A percentile compares a stretch with the other conserved stretches of the same genome.
Conservation (phyloP, 352 stramenopile species). For the Globisporangium yorkense region DNA sequence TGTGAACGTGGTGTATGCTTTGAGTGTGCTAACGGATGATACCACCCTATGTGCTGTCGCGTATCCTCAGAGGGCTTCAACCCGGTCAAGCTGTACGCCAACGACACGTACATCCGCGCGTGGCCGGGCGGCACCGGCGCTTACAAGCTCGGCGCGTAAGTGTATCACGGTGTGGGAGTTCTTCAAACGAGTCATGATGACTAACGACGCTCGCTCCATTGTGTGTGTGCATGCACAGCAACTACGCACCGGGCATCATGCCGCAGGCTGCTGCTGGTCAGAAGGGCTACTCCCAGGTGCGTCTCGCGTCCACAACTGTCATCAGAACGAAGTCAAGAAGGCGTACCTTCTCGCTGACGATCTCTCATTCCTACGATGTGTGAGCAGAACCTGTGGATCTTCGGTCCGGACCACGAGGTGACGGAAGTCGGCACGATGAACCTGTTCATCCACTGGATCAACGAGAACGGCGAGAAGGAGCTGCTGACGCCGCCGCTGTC, state of each 20-base stretch:
- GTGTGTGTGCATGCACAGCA: constrained; percentile 19
- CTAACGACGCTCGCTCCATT: neutral
- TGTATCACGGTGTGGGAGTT: neutral
- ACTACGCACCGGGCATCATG: constrained; percentile 90
- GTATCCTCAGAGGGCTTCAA: constrained; percentile 74
- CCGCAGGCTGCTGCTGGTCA: constrained; percentile 84
- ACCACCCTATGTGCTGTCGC: neutral
- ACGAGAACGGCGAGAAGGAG: constrained; percentile 90
- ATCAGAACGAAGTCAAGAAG: neutral
- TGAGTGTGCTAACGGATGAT: neutral
- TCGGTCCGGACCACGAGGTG: constrained; percentile 89
- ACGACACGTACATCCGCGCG: constrained; percentile 91
- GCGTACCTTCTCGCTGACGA: neutral
- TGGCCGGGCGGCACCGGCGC: constrained; percentile 94
- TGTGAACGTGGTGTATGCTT: neutral
- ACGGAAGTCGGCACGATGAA: constrained; percentile 96
- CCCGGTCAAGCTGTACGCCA: constrained; percentile 87
- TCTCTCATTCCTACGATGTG: neutral
- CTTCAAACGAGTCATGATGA: neutral
- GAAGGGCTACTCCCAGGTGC: constrained; percentile 63
- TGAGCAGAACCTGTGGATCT: constrained; percentile 91
- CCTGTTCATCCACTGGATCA: constrained; percentile 95
- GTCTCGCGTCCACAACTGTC: constrained; percentile 8
- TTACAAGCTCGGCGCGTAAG: constrained; percentile 90
- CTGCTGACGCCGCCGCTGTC: constrained; percentile 94